Percentiles rank a stretch among this genome's conserved stretches.
These are phyloP conservation scores for Ogataea pilisensis DNA, from an alignment of 805 yeast genomes.

Conservation along the genomic window DNA sequence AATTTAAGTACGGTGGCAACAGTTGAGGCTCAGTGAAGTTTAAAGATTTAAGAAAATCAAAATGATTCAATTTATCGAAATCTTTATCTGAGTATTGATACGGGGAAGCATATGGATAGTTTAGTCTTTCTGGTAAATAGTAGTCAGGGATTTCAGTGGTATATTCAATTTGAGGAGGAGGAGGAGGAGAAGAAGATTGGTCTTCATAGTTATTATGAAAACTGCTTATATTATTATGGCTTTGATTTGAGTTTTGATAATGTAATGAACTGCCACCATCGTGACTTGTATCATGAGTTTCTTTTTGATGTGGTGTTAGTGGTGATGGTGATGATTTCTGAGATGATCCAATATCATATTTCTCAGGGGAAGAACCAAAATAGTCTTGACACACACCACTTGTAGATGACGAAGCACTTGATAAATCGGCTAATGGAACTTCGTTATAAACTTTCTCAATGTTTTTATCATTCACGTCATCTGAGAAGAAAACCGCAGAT, in stretches of 20 bases:
- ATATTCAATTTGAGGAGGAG: conserved; percentile 17
- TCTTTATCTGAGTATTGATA: conserved; percentile 33
- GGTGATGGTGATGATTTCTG: too few relatives aligned
- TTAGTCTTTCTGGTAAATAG: conserved; percentile 27
- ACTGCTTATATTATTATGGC: too few relatives aligned
- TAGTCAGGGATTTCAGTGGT: conserved; percentile 33
- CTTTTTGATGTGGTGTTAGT: too few relatives aligned
- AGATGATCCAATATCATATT: neutral
- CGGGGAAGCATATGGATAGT: conserved; percentile 31
- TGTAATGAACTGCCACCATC: neutral
- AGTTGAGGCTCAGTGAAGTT: conserved; percentile 33
- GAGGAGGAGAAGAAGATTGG: too few relatives aligned
- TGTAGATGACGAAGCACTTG: conserved; percentile 10
- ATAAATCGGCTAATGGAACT: conserved; percentile 16
- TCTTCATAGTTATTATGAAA: conserved; percentile 1
- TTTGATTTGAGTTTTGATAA: too few relatives aligned
- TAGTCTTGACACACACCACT: conserved; percentile 1
- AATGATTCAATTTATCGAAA: conserved; percentile 30
- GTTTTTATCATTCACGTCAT: conserved; percentile 18
- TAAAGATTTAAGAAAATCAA: conserved; percentile 29
- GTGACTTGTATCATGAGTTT: too few relatives aligned
- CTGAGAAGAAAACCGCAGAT: conserved; percentile 27
- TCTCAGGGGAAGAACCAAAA: conserved; percentile 1
- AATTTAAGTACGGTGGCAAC: conserved; percentile 36
- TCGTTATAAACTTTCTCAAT: conserved; percentile 22